Evolutionary conservation across 148 eudicot species (phyloP).

Genomic region (Persicaria tinctoria): DNA sequence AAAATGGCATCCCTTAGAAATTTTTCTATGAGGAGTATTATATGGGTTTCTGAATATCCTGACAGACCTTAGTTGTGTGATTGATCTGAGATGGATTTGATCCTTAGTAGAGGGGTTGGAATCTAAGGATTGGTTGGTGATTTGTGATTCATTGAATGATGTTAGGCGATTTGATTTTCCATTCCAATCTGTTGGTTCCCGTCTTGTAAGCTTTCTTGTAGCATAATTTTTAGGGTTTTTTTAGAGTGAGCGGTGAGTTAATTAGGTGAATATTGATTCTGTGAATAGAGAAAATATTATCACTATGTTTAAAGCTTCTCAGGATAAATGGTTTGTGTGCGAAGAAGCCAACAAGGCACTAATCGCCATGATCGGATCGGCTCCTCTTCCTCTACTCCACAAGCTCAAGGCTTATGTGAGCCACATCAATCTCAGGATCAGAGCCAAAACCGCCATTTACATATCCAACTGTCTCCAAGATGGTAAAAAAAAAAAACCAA

Average conservation of each 20-base stretch:
- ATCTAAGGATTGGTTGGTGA: constrained; percentile 82
- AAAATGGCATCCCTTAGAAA: too few species aligned
- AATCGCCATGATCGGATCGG: constrained; percentile 53
- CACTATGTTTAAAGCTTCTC: constrained; percentile 68
- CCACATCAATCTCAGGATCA: constrained; percentile 61
- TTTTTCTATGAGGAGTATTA: too few species aligned
- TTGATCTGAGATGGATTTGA: background rate
- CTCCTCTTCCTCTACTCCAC: constrained; percentile 64
- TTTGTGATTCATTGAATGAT: constrained; percentile 75
- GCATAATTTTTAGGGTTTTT: background rate
- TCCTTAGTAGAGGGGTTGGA: constrained; percentile 68
- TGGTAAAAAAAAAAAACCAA: constrained; percentile 36
- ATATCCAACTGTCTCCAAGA: constrained; percentile 62
- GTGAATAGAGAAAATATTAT: constrained; percentile 64
- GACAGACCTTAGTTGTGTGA: background rate
- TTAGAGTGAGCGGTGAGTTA: background rate
- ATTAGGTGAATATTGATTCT: background rate
- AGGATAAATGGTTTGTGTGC: constrained; percentile 91
- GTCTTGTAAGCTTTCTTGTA: constrained; percentile 44
- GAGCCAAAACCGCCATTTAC: constrained; percentile 89
- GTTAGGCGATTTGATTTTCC: constrained; percentile 58
- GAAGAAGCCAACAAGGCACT: constrained; percentile 87
- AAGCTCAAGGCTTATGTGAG: constrained; percentile 54
- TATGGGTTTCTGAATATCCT: too few species aligned
- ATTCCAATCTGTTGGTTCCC: constrained; percentile 61